phyloP scores from a whole-genome alignment of 2,329 filamentous ascomycete genomes.

The Akanthomyces dipterigenus region DNA sequence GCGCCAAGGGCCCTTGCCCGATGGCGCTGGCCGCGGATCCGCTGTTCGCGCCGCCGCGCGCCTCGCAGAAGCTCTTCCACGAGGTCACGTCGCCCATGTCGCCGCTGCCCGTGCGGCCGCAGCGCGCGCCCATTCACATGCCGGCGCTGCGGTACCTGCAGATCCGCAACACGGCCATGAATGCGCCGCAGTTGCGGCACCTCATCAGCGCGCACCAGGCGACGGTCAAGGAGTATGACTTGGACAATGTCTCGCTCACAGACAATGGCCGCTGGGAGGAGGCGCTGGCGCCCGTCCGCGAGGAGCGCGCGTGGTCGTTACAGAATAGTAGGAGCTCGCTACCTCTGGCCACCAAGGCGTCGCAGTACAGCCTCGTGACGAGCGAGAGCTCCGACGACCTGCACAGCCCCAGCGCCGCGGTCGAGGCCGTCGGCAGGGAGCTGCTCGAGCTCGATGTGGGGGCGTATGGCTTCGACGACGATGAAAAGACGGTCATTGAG shows the following conservation, averaged over 20 bases:
- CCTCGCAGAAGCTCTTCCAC: conserved; percentile 52
- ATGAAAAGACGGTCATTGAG: conserved; percentile 26
- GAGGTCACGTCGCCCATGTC: conserved; percentile 61
- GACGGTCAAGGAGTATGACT: conserved; percentile 70
- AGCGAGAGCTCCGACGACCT: conserved; percentile 32
- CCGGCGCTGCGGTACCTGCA: conserved; percentile 60
- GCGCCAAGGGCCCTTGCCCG: conserved; percentile 66
- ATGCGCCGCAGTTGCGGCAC: conserved; percentile 60
- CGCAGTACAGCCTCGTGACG: conserved; percentile 25
- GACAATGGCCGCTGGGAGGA: conserved; percentile 71
- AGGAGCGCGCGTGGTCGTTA: conserved; percentile 32
- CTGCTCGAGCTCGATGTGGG: conserved; percentile 35
- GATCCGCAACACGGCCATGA: conserved; percentile 66
- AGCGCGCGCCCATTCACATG: conserved; percentile 56
- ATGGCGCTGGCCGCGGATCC: conserved; percentile 64
- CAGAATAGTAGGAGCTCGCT: conserved; percentile 18
- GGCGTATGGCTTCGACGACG: conserved; percentile 29
- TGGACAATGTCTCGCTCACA: conserved; percentile 66
- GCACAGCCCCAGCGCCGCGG: conserved; percentile 45
- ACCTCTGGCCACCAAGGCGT: not conserved
- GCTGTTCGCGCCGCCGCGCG: conserved; percentile 53
- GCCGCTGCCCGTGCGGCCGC: conserved; percentile 46
- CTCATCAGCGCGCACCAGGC: conserved; percentile 62
- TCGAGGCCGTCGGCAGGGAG: conserved; percentile 45
- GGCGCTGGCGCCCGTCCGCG: conserved; percentile 63